Evolutionary conservation across 176 grass and related monocot species (phyloP).

Genomic region (Carex pumila): DNA sequence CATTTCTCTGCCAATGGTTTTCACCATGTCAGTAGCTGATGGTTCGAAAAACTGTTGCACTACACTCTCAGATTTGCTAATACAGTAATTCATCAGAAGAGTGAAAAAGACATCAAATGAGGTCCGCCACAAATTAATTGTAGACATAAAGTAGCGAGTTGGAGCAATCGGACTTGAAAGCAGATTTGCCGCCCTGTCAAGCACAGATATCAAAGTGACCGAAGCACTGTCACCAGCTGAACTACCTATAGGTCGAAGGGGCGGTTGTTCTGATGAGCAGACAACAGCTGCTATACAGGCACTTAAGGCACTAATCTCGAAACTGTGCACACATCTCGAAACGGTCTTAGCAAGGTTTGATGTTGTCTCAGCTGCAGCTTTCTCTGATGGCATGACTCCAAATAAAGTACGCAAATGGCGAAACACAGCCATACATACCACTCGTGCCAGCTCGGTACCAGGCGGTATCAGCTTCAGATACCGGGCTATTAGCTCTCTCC

Average conservation of each 20-base stretch:
- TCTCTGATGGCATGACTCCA: slow-evolving; percentile 19
- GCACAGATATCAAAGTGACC: slow-evolving; percentile 17
- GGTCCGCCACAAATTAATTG: slow-evolving; percentile 30
- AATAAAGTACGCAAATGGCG: slow-evolving; percentile 39
- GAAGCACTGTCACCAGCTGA: slow-evolving; percentile 33
- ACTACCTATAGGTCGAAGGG: slow-evolving; percentile 31
- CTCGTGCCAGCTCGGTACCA: slow-evolving; percentile 25
- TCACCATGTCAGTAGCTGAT: slow-evolving; percentile 13
- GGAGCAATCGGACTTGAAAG: slow-evolving; percentile 9
- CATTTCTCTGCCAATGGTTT: slow-evolving; percentile 36
- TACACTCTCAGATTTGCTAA: slow-evolving; percentile 29
- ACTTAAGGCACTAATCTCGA: slow-evolving; percentile 33
- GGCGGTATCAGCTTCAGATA: slow-evolving; percentile 23
- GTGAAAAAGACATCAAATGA: slow-evolving; percentile 39
- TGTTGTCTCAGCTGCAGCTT: slow-evolving; percentile 15
- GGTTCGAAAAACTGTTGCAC: slow-evolving; percentile 19
- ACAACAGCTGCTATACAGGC: slow-evolving; percentile 37
- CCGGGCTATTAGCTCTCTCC: slow-evolving; percentile 25
- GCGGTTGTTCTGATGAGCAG: slow-evolving; percentile 42
- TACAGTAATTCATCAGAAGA: slow-evolving; percentile 36
- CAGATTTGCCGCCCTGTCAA: slow-evolving; percentile 27
- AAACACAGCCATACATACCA: slow-evolving; percentile 43
- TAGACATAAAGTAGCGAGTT: slow-evolving; percentile 11
- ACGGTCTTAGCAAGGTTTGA: slow-evolving; percentile 22
- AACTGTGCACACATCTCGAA: slow-evolving; percentile 14